Conservation (phyloP, 495 filamentous ascomycete species). For the Bathelium albidoporum region DNA sequence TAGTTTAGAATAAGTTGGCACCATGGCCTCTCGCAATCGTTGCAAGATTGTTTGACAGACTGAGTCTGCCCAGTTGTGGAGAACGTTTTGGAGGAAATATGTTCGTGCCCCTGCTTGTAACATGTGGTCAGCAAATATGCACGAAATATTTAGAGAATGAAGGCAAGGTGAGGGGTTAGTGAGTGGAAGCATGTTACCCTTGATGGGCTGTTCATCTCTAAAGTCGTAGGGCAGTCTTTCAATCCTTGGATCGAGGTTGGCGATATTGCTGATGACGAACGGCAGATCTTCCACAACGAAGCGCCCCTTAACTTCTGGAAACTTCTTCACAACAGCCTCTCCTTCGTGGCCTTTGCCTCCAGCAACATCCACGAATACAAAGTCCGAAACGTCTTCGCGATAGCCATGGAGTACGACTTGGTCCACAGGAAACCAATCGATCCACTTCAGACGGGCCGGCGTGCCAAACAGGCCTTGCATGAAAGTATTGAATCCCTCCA, state of each 20-base stretch:
- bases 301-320: conserved; percentile 6
- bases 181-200: too few species aligned
- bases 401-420: conserved; percentile 1
- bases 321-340: conserved; percentile 6
- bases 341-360: conserved; percentile 15
- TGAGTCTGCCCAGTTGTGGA: conserved; percentile 6
- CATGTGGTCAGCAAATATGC: background rate
- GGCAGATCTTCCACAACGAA: conserved; percentile 12
- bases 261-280: conserved; percentile 13
- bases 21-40: conserved; percentile 9
- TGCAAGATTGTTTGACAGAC: conserved; percentile 11
- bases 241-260: conserved; percentile 6
- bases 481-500: conserved; percentile 11
- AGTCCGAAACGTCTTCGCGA: conserved; percentile 1
- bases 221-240: conserved; percentile 14
- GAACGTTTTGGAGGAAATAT: conserved; percentile 9
- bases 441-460: conserved; percentile 3
- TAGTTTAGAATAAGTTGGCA: conserved; percentile 12
- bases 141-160: background rate
- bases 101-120: background rate
- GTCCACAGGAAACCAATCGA: conserved; percentile 10
- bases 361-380: conserved; percentile 13
- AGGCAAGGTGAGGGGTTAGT: too few species aligned
- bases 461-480: conserved; percentile 14
- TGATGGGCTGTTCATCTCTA: conserved; percentile 12